Base-by-base conservation (phyloP, 78 protist genomes). In the Trichosphaerium sp. region DNA sequence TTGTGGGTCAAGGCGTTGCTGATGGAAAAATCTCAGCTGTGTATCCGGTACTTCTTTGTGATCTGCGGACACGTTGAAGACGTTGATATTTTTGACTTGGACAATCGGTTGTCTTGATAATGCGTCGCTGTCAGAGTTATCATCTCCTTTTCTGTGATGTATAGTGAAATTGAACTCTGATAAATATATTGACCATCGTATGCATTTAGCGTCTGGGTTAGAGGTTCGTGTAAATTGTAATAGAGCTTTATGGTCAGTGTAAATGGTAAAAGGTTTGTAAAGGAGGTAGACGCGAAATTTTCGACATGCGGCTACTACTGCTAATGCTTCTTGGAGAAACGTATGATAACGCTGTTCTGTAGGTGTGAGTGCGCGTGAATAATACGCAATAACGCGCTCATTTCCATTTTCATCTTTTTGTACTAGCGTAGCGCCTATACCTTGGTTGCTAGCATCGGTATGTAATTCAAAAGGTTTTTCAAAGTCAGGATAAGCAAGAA, bases 231-330 rank as follows among this genome's bases (percentile, higher is more conserved):
- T 12, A 44, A 48, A 3, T 39, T 67, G 38, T 5, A 14, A 32
- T 18, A 77, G 58, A 1, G 54, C n/a, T 28, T n/a, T 7, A 58
- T 77, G 83, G 31, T 77, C 83, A 15, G 83, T 67, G 10, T 29
- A 7, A 23, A 77, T 37, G 4, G n/a, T 0, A 25, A 48, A 4
- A 1, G 40, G 48, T 4, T 11, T 44, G 34, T 57, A 14, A 29
- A 15, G 31, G 40, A 42, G 3, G 38, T 52, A 75, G 1, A 34
- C 40, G 37, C 59, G 12, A 61, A 56, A 75, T 5, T 26, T 23
- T 7, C 21, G 12, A 8, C 66, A 37, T 5, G 58, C 12, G 28
- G 43, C 34, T 4, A 37, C 48, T 21, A 75, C 43, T 11, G 74
- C 82, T 23, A 65, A 26, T 2, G 47, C 11, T 39, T 75, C 82